Evolutionary conservation across 495 filamentous ascomycete genomes (phyloP), one percentile per base, ranked within the genome.

Genomic region (Penicillium pancosmium): DNA sequence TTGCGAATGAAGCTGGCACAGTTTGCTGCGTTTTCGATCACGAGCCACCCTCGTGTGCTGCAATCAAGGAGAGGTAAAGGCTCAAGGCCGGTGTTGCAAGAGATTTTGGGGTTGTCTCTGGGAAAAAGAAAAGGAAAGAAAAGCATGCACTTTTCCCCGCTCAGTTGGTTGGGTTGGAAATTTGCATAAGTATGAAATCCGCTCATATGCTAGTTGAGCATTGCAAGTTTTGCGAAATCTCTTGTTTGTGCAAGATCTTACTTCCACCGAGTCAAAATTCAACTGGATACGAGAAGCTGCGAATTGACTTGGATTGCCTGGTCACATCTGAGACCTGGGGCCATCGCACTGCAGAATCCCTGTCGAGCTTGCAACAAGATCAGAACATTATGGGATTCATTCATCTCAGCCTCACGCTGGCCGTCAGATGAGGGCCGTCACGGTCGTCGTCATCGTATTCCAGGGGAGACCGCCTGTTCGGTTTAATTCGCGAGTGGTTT

Each of bases 401-500:
- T 38, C 11, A 38, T 38, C 12, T 38, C 11, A 12, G 4, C 4
- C 5, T n/a, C 36, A 6, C 36, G 36, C 41, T 13, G 11, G 44
- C 40, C 18, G 18, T 31, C 54, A 34, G 25, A 27, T 9, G 27
- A 31, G 27, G 8, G 8, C 5, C 27, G 1, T 31, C 27, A 31
- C 27, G 8, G 27, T 31, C 27, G 1, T 31, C 27, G 27, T 31
- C 27, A 31, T 31, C 27, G 8, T 31, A 31, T 31, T 9, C 27
- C 8, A 31, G 6, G 25, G 25, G 6, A 27, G 25, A 7, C 4
- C 6, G 8, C 27, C 27, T 31, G 5, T 19, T 44, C 41, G n/a
- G 54, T 19, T 55, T 60, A 58, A 33, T 64, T 54, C 13, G 58
- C 53, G 6, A 56, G n/a, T 4, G 77, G 78, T 56, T 75, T 80